Conservation (phyloP, 2,329 filamentous ascomycete genomes). For the Periconia digitata region DNA sequence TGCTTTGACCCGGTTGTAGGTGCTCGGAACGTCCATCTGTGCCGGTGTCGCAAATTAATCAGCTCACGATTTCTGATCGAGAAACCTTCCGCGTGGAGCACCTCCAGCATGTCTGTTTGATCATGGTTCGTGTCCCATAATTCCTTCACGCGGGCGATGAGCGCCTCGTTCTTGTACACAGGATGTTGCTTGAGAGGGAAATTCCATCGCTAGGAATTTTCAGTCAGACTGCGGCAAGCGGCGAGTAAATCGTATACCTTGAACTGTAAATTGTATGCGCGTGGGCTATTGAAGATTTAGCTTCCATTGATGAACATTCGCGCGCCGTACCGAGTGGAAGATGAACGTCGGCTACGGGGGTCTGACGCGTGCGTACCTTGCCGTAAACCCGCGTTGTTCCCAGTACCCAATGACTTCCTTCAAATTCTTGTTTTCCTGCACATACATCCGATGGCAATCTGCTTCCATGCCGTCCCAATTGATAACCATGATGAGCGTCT, state of each 20-base stretch:
- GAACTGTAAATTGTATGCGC: slow-evolving; percentile 75
- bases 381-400: slow-evolving; percentile 65
- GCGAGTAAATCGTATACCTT: slow-evolving; percentile 42
- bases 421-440: slow-evolving; percentile 71
- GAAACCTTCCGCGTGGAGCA: slow-evolving; percentile 71
- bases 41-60: slow-evolving; percentile 67
- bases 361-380: slow-evolving; percentile 57
- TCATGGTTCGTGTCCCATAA: slow-evolving; percentile 75
- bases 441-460: slow-evolving; percentile 71
- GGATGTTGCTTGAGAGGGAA: slow-evolving; percentile 76
- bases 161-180: slow-evolving; percentile 67
- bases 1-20: slow-evolving; percentile 11
- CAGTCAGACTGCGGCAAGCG: slow-evolving; percentile 1
- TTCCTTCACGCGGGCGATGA: slow-evolving; percentile 71
- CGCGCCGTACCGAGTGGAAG: not conserved
- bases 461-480: slow-evolving; percentile 69
- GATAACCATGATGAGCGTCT: slow-evolving; percentile 45
- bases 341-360: no score
- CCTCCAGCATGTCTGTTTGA: slow-evolving; percentile 72
- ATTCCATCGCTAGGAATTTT: slow-evolving; percentile 60
- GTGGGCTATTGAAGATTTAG: slow-evolving; percentile 58
- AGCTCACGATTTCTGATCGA: slow-evolving; percentile 71
- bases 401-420: slow-evolving; percentile 73
- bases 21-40: slow-evolving; percentile 66
- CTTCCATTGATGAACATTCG: not conserved